phyloP scores from a whole-genome alignment of 495 filamentous ascomycete species.

The Podospora bellae-mahoneyi region DNA sequence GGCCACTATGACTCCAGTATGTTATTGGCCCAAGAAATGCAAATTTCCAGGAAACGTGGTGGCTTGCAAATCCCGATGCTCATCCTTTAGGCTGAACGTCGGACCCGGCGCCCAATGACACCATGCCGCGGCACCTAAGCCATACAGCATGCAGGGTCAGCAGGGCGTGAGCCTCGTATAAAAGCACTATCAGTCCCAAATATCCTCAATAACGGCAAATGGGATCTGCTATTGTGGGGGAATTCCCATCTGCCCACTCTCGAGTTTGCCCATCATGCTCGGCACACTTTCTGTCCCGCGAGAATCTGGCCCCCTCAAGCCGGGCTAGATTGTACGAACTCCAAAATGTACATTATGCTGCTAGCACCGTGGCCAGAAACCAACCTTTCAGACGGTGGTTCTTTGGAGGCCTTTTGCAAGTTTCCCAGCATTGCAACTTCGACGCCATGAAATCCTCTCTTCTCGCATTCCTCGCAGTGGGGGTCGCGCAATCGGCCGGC shows the following conservation, averaged over 20 bases:
- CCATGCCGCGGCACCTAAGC: not conserved
- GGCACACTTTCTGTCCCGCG: not conserved
- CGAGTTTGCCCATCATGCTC: not conserved
- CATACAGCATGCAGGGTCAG: not conserved
- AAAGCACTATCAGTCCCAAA: conserved; percentile 10
- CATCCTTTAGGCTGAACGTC: conserved; percentile 10
- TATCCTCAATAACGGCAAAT: conserved; percentile 18
- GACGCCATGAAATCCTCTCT: not conserved
- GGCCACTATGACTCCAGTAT: not conserved
- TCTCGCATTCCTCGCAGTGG: not conserved
- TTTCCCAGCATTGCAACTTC: not conserved
- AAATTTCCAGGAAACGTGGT: not conserved
- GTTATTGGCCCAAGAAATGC: not conserved
- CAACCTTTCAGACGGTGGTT: not conserved
- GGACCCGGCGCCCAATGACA: conserved; percentile 4
- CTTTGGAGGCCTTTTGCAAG: not conserved
- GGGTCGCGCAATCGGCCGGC: not conserved
- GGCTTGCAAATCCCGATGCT: not conserved
- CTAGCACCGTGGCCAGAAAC: not conserved
- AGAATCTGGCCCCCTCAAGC: not conserved
- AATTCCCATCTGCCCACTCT: conserved; percentile 2
- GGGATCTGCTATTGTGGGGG: not conserved
- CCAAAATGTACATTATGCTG: not conserved
- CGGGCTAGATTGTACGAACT: not conserved
- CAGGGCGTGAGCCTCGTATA: not conserved